A percentile compares a stretch with the other conserved stretches of the same genome.
These are phyloP conservation scores for Pecoramyces ruminantium DNA, from an alignment of 192 early-diverging fungal species.

Conservation along the genomic window DNA sequence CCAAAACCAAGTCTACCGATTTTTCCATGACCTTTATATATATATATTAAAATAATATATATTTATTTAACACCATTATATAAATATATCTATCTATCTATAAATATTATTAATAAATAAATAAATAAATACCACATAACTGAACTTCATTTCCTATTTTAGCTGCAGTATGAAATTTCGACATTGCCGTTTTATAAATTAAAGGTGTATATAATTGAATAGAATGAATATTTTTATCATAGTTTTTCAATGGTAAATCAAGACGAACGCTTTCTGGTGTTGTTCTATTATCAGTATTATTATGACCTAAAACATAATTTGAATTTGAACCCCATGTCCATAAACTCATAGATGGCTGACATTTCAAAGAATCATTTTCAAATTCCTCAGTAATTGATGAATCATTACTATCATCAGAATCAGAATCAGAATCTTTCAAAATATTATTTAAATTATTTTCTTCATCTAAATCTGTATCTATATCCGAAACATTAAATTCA, in stretches of 20 bases:
- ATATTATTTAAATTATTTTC: neutral
- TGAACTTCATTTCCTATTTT: neutral
- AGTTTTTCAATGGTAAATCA: conserved; percentile 10
- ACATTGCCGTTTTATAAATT: conserved; percentile 24
- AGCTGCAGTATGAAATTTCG: conserved; percentile 50
- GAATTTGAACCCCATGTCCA: conserved; percentile 64
- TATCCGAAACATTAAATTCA: neutral
- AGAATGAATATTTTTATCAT: conserved; percentile 5
- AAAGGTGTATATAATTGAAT: conserved; percentile 7
- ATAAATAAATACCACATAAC: neutral
- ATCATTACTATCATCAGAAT: too few relatives aligned
- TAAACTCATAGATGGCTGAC: conserved; percentile 5
- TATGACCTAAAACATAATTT: conserved; percentile 47
- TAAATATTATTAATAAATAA: too few relatives aligned
- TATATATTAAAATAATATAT: neutral
- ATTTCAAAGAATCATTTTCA: neutral
- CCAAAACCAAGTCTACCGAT: neutral
- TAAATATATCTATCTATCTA: too few relatives aligned
- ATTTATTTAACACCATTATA: too few relatives aligned
- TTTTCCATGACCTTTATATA: neutral
- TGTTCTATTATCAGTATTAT: conserved; percentile 40
- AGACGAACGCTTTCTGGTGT: conserved; percentile 43
- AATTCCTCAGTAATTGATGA: too few relatives aligned
- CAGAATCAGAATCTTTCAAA: neutral
- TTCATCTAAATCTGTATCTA: neutral